Evolutionary conservation across 441 rosid species (phyloP).

Genomic region (Pelargonium citronellum): DNA sequence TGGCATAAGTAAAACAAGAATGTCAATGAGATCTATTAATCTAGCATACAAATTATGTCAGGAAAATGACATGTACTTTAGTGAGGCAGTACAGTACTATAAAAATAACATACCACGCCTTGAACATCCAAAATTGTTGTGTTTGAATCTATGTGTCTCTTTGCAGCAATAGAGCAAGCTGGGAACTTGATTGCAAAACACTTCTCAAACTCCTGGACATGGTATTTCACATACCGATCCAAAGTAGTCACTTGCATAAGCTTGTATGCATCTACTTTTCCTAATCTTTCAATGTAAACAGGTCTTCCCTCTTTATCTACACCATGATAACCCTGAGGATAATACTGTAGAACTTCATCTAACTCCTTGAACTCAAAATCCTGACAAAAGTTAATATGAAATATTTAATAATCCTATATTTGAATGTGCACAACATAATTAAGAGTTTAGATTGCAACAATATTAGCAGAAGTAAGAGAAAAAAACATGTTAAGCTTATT

Average conservation of each 20-base stretch:
- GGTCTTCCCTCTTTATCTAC: constrained; percentile 97
- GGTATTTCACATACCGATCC: constrained; percentile 84
- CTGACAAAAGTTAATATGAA: constrained; percentile 27
- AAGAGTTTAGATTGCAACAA: constrained; percentile 2
- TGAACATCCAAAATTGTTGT: constrained; percentile 97
- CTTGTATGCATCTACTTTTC: constrained; percentile 79
- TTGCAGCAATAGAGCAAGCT: constrained; percentile 86
- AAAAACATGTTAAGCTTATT: neutral
- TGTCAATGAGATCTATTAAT: neutral
- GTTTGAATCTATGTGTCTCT: constrained; percentile 90
- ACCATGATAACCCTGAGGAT: constrained; percentile 95
- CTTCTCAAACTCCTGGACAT: constrained; percentile 91
- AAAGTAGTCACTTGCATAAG: constrained; percentile 91
- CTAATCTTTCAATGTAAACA: constrained; percentile 83
- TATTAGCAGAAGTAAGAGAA: neutral
- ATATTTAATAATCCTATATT: neutral
- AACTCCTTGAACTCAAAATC: constrained; percentile 81
- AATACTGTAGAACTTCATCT: constrained; percentile 69
- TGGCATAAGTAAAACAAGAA: constrained; percentile 8
- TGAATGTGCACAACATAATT: constrained; percentile 5
- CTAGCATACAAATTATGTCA: neutral
- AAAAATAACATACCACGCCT: constrained; percentile 64
- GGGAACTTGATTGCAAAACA: constrained; percentile 78
- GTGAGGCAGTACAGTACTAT: neutral
- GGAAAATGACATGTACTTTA: neutral